phyloP scores from a whole-genome alignment of 371 early-diverging fungal genomes.

The Synchytrium microbalum region DNA sequence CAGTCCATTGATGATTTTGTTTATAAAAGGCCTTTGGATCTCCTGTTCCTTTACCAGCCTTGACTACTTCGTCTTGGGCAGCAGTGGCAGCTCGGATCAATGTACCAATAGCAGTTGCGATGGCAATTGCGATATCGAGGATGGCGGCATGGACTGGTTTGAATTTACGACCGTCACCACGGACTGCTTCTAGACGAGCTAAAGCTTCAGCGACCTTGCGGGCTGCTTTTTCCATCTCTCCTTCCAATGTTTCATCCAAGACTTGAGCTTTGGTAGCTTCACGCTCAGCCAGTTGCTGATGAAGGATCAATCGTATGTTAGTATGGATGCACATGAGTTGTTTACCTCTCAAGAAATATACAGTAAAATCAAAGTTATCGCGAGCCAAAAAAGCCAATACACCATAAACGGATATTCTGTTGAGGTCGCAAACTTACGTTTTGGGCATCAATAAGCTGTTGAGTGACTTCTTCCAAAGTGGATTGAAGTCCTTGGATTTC shows the following conservation, averaged over 20 bases:
- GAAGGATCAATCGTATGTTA: no score
- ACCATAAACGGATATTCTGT: no score
- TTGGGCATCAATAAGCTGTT: constrained; percentile 1
- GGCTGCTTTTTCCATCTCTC: neutral
- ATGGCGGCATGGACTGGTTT: constrained; percentile 1
- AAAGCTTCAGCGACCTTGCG: neutral
- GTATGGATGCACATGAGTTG: no score
- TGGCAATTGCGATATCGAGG: neutral
- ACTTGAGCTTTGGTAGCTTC: neutral
- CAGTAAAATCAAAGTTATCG: no score
- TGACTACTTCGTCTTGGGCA: neutral
- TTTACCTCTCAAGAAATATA: no score
- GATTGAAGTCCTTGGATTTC: neutral
- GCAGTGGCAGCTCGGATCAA: neutral
- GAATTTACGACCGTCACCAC: neutral
- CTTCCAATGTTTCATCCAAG: neutral
- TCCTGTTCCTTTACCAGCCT: neutral
- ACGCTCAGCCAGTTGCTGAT: neutral
- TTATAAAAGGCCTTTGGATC: neutral
- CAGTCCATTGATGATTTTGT: constrained; percentile 1
- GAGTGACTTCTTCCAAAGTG: neutral
- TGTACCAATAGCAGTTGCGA: neutral
- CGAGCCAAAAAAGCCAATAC: no score
- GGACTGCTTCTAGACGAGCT: neutral
- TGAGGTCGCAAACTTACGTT: no score